Evolutionary conservation across 805 yeast genomes (phyloP).

Genomic region (Lipomyces yamadae): DNA sequence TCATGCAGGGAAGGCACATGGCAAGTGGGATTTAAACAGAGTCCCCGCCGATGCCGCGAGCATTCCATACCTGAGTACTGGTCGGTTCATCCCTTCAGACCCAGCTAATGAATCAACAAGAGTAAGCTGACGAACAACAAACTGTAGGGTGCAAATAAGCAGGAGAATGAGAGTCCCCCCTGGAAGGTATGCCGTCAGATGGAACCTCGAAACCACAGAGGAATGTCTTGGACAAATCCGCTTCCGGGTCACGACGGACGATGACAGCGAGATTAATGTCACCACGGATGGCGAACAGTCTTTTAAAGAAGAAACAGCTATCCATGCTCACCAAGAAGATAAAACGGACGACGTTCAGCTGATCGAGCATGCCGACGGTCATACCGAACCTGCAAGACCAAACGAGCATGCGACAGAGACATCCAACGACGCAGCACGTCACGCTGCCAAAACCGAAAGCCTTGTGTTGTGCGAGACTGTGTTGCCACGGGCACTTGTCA

Average conservation of each 20-base stretch:
- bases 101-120: not conserved
- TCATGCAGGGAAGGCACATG: not conserved
- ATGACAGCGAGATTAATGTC: not conserved
- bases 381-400: no score
- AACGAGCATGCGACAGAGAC: not conserved
- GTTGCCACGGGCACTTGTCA: not conserved
- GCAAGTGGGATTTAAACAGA: conserved; percentile 1
- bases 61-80: not conserved
- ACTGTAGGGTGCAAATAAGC: conserved; percentile 11
- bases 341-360: not conserved
- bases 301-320: not conserved
- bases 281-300: not conserved
- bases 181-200: conserved; percentile 5
- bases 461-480: not conserved
- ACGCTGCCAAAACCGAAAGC: not conserved
- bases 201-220: conserved; percentile 10
- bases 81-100: not conserved
- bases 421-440: not conserved
- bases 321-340: not conserved
- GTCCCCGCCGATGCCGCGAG: not conserved
- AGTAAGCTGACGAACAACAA: not conserved
- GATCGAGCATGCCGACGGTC: not conserved
- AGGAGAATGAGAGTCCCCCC: conserved; percentile 19
- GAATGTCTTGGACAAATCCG: conserved; percentile 12
- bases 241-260: not conserved